Base-by-base conservation (phyloP, 805 yeast genomes). In the Zygosaccharomyces kombuchaensis region DNA sequence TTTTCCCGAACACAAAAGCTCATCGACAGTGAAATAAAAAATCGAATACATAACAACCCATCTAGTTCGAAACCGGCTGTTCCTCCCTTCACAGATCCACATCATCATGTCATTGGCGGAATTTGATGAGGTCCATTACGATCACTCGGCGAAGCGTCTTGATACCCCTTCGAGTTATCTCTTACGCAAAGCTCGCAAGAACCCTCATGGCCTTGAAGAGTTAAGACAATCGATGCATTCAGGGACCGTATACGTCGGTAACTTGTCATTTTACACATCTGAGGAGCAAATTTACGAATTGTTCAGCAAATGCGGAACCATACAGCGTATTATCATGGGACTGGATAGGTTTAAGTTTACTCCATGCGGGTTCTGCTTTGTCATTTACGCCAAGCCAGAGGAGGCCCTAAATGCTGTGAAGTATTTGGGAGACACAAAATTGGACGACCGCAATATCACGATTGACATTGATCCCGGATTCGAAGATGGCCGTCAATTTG, bases 391-490 rank as follows among this genome's bases (percentile, higher is more conserved):
- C 44, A 65, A 71, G 23, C 81, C 82, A 36, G 74, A 74, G 40
- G 89, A 87, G 40, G 88, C 96, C 1, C 70, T 89, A 43, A 80
- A 84, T 53, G 86, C 96, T 2, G 79, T 91, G 61, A 86, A 88
- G 63, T 91, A 81, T 59, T 69, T 93, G 40, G 82, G 87, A 55
- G 83, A 81, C 44, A 88, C 96, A 0, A 82, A 82, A 57, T 76
- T 93, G 43, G 96, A 91, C 59, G 95, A 90, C 41, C 81, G 87
- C 50, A 71, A 75, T 31, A 76, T 93, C 59, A 83, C 84, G 31
- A 87, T 91, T 40, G 99, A 93, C 68, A 72, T 95, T 56, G 99
- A 93, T 61, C 96, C 97, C 0, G 99, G 99, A 0, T 93, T 91
- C 63, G 80, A 77, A 51, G 97, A 91, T 56, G 99, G 99, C 1